Conservation (phyloP, 1,139 yeast species). For the Neolecta irregularis region DNA sequence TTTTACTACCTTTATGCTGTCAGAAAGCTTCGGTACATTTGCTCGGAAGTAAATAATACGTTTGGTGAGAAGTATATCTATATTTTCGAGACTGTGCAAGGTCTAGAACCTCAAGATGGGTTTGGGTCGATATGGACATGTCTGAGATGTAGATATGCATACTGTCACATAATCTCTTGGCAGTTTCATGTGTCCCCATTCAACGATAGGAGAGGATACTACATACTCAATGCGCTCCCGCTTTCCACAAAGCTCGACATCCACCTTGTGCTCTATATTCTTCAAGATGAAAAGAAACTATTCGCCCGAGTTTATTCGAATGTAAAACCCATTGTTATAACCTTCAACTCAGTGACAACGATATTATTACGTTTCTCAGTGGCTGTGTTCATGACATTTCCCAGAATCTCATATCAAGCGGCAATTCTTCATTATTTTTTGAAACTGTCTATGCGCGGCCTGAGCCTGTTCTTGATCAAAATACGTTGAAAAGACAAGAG, state of each 20-base stretch:
- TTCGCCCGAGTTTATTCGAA: constrained; percentile 9
- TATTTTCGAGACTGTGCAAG: constrained; percentile 5
- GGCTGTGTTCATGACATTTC: constrained; percentile 9
- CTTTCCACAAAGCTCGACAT: too few relatives aligned
- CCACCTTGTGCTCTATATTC: constrained; percentile 7
- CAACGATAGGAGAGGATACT: constrained; percentile 9
- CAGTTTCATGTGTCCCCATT: constrained; percentile 10
- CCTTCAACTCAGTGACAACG: too few relatives aligned
- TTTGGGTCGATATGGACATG: neutral
- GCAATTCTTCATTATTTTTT: constrained; percentile 6
- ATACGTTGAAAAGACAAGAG: too few relatives aligned
- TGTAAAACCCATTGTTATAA: constrained; percentile 1
- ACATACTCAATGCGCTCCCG: constrained; percentile 2
- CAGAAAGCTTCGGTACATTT: constrained; percentile 3
- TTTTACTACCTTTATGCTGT: constrained; percentile 7
- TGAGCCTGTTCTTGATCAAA: too few relatives aligned
- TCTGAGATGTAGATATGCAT: constrained; percentile 4
- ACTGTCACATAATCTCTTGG: constrained; percentile 7
- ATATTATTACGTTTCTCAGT: constrained; percentile 1
- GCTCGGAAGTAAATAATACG: constrained; percentile 9
- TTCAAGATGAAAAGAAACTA: constrained; percentile 7
- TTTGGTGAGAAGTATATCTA: constrained; percentile 10
- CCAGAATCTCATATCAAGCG: constrained; percentile 8
- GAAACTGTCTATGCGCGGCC: constrained; percentile 7
- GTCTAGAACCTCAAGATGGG: too few relatives aligned